Base-by-base conservation (phyloP, 352 stramenopile genomes). In the Phytophthora sojae region DNA sequence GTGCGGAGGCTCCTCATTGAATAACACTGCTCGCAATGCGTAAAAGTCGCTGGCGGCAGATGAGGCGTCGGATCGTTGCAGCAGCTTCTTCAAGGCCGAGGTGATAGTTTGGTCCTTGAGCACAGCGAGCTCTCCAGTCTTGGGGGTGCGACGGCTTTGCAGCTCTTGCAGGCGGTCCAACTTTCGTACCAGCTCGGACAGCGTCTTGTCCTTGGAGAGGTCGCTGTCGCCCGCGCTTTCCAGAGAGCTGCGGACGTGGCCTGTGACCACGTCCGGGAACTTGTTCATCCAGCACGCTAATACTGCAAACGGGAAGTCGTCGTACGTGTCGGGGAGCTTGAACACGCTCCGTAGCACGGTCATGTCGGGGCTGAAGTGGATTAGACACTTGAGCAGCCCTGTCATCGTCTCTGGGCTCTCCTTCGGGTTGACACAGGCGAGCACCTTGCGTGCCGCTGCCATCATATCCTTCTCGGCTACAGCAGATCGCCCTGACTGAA, bases 281-380 rank as follows among this genome's bases (percentile, higher is more conserved):
- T 89, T 89, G 32, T 93, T 79, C 52, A 89, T 80, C 89, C 89
- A 96, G 44, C 77, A 86, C 6, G 80, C 76, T 17, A 96, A 67
- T 39, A 93, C 59, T n/a, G 85, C 83, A 29, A 88, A 64, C 2
- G 89, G 76, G 52, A 96, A 94, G 61, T 88, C 75, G 3, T 88
- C 83, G 66, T 89, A 94, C 8, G 70, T 56, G 29, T 82, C 63
- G 7, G 80, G 74, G 9, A 96, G 83, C 58, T 93, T 95, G 65
- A 91, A 92, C 17, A 95, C 70, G 47, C 81, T 88, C 49, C 95
- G 87, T 8, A 96, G 70, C n/a, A 92, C 75, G 23, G 76, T 90
- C 8, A 67, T 58, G 44, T 96, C 87, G 5, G 89, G 89, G 4
- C 69, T 75, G 58, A 92, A 91, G 30, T 89, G 86, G 54, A 93